Percentiles rank a stretch among this genome's conserved stretches.
Evolutionary conservation across 768 basidiomycete genomes (phyloP).

Genomic region (Leccinellum rugosiceps): DNA sequence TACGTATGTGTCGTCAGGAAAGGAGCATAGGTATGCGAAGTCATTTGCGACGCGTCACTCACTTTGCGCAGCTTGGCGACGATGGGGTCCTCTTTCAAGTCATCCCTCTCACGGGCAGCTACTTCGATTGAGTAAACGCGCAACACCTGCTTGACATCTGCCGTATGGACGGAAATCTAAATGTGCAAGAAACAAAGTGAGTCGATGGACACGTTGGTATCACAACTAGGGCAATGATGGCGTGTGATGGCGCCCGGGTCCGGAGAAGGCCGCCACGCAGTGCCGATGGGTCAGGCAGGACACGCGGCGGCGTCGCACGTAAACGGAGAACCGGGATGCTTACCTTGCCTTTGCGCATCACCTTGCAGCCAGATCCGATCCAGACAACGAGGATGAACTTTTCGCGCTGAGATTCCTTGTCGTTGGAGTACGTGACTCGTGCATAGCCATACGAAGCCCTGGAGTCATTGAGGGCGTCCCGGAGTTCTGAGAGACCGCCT

Average conservation of each 20-base stretch:
- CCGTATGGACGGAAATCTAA: constrained; percentile 89
- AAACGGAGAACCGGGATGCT: constrained; percentile 22
- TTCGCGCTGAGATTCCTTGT: constrained; percentile 82
- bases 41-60: constrained; percentile 23
- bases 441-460: constrained; percentile 84
- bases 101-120: constrained; percentile 75
- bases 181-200: constrained; percentile 17
- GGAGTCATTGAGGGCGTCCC: constrained; percentile 61
- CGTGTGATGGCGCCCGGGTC: constrained; percentile 21
- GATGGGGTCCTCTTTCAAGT: constrained; percentile 86
- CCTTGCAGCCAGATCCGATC: constrained; percentile 80
- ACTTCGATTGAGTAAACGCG: constrained; percentile 85
- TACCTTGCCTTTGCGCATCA: constrained; percentile 92
- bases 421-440: constrained; percentile 80
- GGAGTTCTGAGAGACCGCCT: constrained; percentile 77
- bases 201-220: constrained; percentile 26
- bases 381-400: constrained; percentile 85
- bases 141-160: constrained; percentile 82
- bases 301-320: constrained; percentile 16
- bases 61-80: constrained; percentile 80
- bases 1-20: constrained; percentile 13
- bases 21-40: background rate
- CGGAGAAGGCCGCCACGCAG: constrained; percentile 4
- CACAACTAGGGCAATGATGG: constrained; percentile 22
- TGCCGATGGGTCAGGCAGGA: constrained; percentile 11